phyloP scores from a whole-genome alignment of 2,329 filamentous ascomycete species.

The Colletotrichum eremochloae region DNA sequence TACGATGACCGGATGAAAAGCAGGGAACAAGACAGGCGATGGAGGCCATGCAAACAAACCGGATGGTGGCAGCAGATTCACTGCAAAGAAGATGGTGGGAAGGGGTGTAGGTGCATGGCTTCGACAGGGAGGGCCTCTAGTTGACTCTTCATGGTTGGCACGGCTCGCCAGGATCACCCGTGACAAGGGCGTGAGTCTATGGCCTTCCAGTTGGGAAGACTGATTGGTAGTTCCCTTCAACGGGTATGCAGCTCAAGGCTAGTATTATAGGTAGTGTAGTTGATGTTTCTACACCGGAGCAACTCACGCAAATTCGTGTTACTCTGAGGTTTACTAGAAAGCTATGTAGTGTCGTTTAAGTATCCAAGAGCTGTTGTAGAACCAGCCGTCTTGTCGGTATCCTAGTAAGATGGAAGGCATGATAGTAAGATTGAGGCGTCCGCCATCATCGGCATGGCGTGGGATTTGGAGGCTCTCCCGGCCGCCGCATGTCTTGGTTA shows the following conservation, averaged over 20 bases:
- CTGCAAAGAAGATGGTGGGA: slow-evolving; percentile 1
- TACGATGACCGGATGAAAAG: slow-evolving; percentile 19
- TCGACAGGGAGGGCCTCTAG: slow-evolving; percentile 16
- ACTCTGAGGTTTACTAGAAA: neutral
- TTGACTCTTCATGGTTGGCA: slow-evolving; percentile 15
- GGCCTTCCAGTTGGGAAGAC: neutral
- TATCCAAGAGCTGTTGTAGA: neutral
- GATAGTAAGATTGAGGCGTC: neutral
- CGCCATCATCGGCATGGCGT: slow-evolving; percentile 4
- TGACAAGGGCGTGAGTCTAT: slow-evolving; percentile 2
- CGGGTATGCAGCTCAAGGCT: neutral
- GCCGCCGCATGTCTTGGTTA: slow-evolving; percentile 12
- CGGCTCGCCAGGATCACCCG: slow-evolving; percentile 19
- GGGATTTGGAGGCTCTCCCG: slow-evolving; percentile 19
- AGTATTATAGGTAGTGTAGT: neutral
- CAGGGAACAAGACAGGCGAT: slow-evolving; percentile 7
- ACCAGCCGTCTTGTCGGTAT: neutral
- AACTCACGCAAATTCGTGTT: neutral
- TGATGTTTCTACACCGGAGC: neutral
- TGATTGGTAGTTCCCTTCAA: slow-evolving; percentile 4
- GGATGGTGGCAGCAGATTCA: neutral
- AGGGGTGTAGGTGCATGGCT: slow-evolving; percentile 18
- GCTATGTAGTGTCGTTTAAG: neutral
- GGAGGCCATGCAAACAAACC: neutral
- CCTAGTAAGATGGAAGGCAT: neutral